Base-by-base conservation (phyloP, 305 asterid species). In the Fraxinus platypoda region DNA sequence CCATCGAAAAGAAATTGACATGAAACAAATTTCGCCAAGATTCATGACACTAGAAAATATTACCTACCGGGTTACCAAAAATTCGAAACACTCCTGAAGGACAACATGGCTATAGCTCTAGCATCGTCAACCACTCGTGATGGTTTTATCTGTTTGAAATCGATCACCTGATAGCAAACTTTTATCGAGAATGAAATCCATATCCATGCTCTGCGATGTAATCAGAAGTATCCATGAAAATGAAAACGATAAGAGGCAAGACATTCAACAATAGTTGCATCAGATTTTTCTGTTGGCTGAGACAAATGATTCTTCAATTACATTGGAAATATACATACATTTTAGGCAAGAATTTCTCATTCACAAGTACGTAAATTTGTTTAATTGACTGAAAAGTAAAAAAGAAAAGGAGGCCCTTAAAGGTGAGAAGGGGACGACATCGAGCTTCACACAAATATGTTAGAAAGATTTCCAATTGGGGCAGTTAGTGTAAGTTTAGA, bases 401-500 rank as follows among this genome's bases (percentile, higher is more conserved):
- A 43, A 43, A 43, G 54, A 43, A 43, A 3, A 12, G 17, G 52
- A 43, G 54, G 25, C 64, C 23, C 25, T 52, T 17, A 52, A 17
- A 17, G 21, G 25, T 6, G 23, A 54, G 64, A 54, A 15, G 21
- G 64, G 54, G 2, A 43, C 52, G 4, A 46, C 19, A 1, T 54
- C 26, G 8, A 54, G 66, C 66, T 54, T 54, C 21, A 54, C 3
- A n/a, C 25, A 66, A 25, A 66, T 12, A 23, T 23, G 9, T 3
- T 30, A 6, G 31, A 19, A 59, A 59, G 30, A 66, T 25, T 66
- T 23, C 33, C 33, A 66, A 66, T 66, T 3, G 34, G 35, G 17
- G 30, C 35, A 4, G 68, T n/a, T 19, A 71, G 28, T 26, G 34
- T 23, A 15, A 54, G 9, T 81, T 74, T 84, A 89, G 15, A 83